Percentiles rank a stretch among this genome's conserved stretches.
These are phyloP conservation scores for Xylariaceae sp. DNA, from an alignment of 2,329 filamentous ascomycete genomes.

Conservation along the genomic window DNA sequence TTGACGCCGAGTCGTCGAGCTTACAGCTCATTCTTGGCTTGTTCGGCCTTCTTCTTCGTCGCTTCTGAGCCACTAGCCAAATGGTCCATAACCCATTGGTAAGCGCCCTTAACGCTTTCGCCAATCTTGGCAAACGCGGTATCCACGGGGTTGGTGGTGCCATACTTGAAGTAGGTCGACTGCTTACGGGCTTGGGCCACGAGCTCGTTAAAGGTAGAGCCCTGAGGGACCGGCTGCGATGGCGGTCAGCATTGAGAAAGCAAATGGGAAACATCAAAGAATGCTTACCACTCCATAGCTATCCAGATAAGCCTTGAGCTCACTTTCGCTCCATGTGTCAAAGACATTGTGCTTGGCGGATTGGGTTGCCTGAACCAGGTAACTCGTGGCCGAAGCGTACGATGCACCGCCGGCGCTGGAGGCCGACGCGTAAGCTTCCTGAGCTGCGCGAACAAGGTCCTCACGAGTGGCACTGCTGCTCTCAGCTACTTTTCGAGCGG, in stretches of 20 bases:
- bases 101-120: constrained; percentile 42
- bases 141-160: constrained; percentile 59
- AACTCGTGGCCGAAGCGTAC: constrained; percentile 66
- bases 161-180: constrained; percentile 71
- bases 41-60: constrained; percentile 43
- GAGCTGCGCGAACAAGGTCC: constrained; percentile 63
- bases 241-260: constrained; percentile 4
- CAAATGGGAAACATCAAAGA: too few species aligned
- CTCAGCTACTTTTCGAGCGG: constrained; percentile 54
- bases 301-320: constrained; percentile 75
- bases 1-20: neutral
- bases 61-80: constrained; percentile 43
- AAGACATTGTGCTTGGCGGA: constrained; percentile 62
- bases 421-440: constrained; percentile 54
- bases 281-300: constrained; percentile 61
- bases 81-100: constrained; percentile 48
- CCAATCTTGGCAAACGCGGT: constrained; percentile 61
- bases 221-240: constrained; percentile 53
- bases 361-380: constrained; percentile 60
- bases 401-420: constrained; percentile 51
- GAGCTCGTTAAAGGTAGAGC: constrained; percentile 62
- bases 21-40: constrained; percentile 47
- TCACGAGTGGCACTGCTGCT: constrained; percentile 63
- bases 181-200: constrained; percentile 67
- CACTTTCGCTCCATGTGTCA: constrained; percentile 66